Base-by-base conservation (phyloP, 108 stramenopile genomes). In the Schizochytrium sp. region DNA sequence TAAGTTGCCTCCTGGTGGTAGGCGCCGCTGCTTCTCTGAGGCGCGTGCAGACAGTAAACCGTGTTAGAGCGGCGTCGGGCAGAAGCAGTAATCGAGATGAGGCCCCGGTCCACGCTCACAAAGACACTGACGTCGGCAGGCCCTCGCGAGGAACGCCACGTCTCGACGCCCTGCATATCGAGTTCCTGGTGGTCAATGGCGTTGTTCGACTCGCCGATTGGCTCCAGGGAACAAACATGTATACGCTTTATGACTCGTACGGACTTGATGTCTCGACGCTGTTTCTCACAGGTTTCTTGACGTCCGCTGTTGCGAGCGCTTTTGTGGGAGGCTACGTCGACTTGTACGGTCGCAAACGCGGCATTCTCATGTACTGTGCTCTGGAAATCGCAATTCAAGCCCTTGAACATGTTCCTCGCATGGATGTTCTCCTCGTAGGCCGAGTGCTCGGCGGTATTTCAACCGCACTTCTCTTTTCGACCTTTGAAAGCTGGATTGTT, bases 171-270 rank as follows among this genome's bases (percentile, higher is more conserved):
- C 21, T 69, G 1, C 63, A 69, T 18, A 18, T 41, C 25, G 63
- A 69, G 63, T 99, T 97, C 91, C 92, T 99, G 5, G 87, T 91
- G 4, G 97, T 98, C 25, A 97, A 98, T 90, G 91, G 96, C 34
- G 93, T 98, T 21, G 96, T 98, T 72, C 98, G 98, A 97, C 92
- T 99, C 48, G 98, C 98, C 41, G 98, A 99, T 90, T 99, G 98
- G 98, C 97, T 98, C 93, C 99, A 99, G 92, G 99, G 99, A 41
- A 97, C 99, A 5, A 97, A 98, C 90, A 98, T 98, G 43, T 98
- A 98, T 94, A 98, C 98, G 3, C 95, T 99, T 43, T 99, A 99
- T 91, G 76, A 96, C 69, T 95, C 76, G 6, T 99, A 99, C 94
- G 96, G 96, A 60, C 97, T 99, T 57, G 96, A 97, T 88, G 95